phyloP scores from a whole-genome alignment of 2,329 filamentous ascomycete species.

The Beauveria rudraprayagi region DNA sequence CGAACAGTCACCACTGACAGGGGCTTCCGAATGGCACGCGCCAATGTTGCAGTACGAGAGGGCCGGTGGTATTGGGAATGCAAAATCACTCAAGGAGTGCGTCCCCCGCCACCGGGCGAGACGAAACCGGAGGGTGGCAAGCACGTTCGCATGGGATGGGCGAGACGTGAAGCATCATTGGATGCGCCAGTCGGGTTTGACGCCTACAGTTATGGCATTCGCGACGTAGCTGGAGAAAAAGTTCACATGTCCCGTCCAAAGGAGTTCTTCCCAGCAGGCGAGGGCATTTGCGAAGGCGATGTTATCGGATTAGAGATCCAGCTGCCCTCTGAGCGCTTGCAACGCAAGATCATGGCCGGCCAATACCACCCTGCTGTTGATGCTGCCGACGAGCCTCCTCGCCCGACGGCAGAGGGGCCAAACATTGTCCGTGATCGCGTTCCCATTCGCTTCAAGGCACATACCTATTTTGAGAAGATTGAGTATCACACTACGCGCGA shows the following conservation, averaged over 20 bases:
- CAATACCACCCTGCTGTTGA: slow-evolving; percentile 84
- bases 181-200: slow-evolving; percentile 83
- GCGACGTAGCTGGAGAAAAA: slow-evolving; percentile 83
- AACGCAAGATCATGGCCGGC: slow-evolving; percentile 80
- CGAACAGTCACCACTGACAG: slow-evolving; percentile 81
- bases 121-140: slow-evolving; percentile 41
- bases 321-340: slow-evolving; percentile 74
- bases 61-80: slow-evolving; percentile 93
- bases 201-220: slow-evolving; percentile 87
- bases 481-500: slow-evolving; percentile 85
- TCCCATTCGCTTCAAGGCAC: slow-evolving; percentile 86
- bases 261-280: slow-evolving; percentile 72
- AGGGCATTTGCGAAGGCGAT: slow-evolving; percentile 80
- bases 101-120: slow-evolving; percentile 30
- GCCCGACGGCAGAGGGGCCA: slow-evolving; percentile 47
- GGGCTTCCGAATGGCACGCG: slow-evolving; percentile 83
- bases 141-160: slow-evolving; percentile 81
- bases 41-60: slow-evolving; percentile 83
- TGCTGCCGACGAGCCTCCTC: slow-evolving; percentile 47
- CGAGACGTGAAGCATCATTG: slow-evolving; percentile 68
- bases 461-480: slow-evolving; percentile 88
- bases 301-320: slow-evolving; percentile 91
- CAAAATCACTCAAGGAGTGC: slow-evolving; percentile 71
- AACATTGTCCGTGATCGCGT: slow-evolving; percentile 94
- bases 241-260: slow-evolving; percentile 91